Base-by-base conservation (phyloP, 441 rosid genomes). In the Daphne laureola region DNA sequence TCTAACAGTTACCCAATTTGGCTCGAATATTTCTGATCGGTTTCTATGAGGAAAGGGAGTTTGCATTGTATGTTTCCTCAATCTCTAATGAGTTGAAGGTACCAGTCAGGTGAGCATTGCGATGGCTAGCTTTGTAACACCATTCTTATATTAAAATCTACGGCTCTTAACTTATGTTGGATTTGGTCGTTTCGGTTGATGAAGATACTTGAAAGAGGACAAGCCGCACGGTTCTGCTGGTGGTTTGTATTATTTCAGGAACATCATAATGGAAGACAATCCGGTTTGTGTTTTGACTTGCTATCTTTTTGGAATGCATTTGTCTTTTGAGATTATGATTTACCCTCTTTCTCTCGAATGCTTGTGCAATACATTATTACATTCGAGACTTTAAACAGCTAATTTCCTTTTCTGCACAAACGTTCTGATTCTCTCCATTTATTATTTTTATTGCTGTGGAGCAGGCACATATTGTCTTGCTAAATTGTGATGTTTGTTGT, bases 171-270 rank as follows among this genome's bases (percentile, higher is more conserved):
- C 4, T 48, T 57, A 14, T 4, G 6, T 51, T 55, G 14, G 15
- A 49, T 49, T 25, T 49, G 16, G 49, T 59, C 64, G 38, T 43
- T 52, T 11, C 25, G 21, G 45, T 46, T 53, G 61, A 36, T 59
- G 50, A 60, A 90, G 97, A 70, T 90, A 87, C 80, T 70, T 87
- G 76, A 84, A 73, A 74, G 97, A 90, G 73, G 90, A 90, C 65
- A 84, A 77, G 46, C 96, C 98, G 0, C 95, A 87, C 69, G 98
- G 98, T 62, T 90, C 95, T 0, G 98, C 98, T 58, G 98, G 98
- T 74, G 96, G 90, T 43, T 92, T 87, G 54, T 81, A 81, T 65
- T 72, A 84, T 71, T 90, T 87, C 67, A 78, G 85, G 53, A 80
- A 81, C 60, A 59, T 70, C 31, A 83, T 90, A 55, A 83, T 87